Base-by-base conservation (phyloP, 495 filamentous ascomycete species). In the Penicillium dipodomyicola region DNA sequence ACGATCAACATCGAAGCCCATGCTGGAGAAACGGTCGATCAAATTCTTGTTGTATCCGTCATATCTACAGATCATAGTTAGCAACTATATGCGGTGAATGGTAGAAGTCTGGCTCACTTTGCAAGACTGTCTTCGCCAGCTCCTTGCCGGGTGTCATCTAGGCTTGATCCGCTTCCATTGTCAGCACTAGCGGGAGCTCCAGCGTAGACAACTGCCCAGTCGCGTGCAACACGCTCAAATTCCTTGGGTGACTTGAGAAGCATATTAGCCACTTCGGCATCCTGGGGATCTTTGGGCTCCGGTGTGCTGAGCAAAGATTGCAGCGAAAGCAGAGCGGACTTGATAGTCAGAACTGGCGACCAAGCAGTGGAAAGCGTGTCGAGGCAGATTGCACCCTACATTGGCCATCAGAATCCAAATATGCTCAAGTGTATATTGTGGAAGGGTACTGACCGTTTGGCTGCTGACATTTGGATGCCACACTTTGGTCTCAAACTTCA, bases 391-490 rank as follows among this genome's bases (percentile, higher is more conserved):
- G 94, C 95, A 17, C 94, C 94, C 93, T 97, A 33, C 0, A 41
- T 14, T 32, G 17, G 11, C 33, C 12, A n/a, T 52, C 23, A 52
- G 25, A 14, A 32, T 12, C 15, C 22, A 52, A 2, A 2, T 17
- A 4, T 10, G 2, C 2, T 15, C 35, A 49, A 4, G 12, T 48
- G 2, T 5, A n/a, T 37, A 25, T 8, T 11, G 14, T 7, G 19
- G 2, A 23, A 49, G 19, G 12, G 14, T 35, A 81, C 87, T 67
- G 73, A 96, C 92, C 48, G 94, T 98, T 71, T 96, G 90, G 65
- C 87, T 92, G 81, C 87, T 92, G 73, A 98, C 84, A 72, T 98
- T 98, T 33, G 94, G 94, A 74, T 98, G 94, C 95, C 95, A 98
- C 56, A 98, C 87, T 72, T 88, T 95, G 63, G 95, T 98, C 61